Conservation (phyloP, 371 early-diverging fungal genomes). For the Actinomucor elegans region DNA sequence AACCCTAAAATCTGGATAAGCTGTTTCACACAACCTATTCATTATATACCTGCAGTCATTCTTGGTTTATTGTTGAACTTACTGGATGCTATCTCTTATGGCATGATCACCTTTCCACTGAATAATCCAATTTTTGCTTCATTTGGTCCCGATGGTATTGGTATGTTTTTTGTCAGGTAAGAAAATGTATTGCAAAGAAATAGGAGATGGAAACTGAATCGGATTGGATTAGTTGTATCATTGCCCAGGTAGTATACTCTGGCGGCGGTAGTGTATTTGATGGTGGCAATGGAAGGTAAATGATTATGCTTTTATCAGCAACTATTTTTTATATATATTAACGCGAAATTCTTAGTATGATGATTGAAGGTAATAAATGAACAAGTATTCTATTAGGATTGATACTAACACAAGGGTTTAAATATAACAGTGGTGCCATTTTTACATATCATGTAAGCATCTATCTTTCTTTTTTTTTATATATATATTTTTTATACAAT, state of each 20-base stretch:
- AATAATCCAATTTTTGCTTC: conserved; percentile 71
- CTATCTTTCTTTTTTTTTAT: background rate
- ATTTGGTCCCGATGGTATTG: conserved; percentile 90
- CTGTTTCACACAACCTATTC: conserved; percentile 41
- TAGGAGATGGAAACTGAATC: background rate
- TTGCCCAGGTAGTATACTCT: conserved; percentile 84
- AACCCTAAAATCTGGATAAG: conserved; percentile 7
- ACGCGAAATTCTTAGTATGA: conserved; percentile 61
- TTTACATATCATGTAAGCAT: conserved; percentile 83
- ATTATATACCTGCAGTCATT: conserved; percentile 85
- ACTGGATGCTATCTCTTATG: conserved; percentile 91
- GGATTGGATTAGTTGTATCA: conserved; percentile 62
- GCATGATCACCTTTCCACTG: conserved; percentile 92
- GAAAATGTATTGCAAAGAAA: background rate
- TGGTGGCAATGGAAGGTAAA: conserved; percentile 84
- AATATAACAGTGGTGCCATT: conserved; percentile 74
- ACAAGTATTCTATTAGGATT: background rate
- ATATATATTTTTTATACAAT: background rate
- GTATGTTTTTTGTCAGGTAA: conserved; percentile 90
- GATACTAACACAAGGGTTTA: background rate
- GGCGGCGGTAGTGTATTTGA: conserved; percentile 84
- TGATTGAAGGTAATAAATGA: conserved; percentile 79
- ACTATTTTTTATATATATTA: too few species aligned
- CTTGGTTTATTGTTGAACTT: conserved; percentile 89
- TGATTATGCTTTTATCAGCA: background rate